Percentiles rank a stretch among this genome's conserved stretches.
Conservation (phyloP, 169 alveolate genomes). For the Fabrea salina region DNA sequence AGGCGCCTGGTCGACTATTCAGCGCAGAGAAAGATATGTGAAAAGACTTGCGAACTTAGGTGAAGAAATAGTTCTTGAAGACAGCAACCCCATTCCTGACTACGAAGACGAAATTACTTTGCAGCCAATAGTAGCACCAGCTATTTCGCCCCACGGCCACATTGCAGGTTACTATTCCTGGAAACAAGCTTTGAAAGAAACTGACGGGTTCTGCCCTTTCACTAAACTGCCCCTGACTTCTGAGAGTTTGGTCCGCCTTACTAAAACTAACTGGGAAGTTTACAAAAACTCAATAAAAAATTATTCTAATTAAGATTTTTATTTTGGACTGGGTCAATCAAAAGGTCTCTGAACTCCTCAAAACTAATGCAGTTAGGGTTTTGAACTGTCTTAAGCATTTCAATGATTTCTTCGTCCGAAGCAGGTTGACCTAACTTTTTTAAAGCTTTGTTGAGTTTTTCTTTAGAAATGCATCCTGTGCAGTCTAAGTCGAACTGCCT, state of each 20-base stretch:
- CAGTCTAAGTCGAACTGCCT: not conserved
- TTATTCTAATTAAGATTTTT: too few species aligned
- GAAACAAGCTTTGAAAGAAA: constrained; percentile 1
- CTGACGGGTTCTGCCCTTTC: constrained; percentile 17
- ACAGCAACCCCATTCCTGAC: constrained; percentile 22
- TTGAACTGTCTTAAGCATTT: too few species aligned
- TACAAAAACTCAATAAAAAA: too few species aligned
- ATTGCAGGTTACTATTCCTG: constrained; percentile 31
- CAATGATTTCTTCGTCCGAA: not conserved
- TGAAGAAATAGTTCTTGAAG: not conserved
- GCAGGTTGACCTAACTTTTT: not conserved
- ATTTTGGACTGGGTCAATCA: too few species aligned
- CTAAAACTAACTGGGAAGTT: not conserved
- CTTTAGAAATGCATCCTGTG: not conserved
- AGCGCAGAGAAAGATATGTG: not conserved
- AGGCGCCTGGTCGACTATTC: constrained; percentile 25
- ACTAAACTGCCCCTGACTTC: constrained; percentile 27
- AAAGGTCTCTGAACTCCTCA: too few species aligned
- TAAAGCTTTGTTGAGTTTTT: constrained; percentile 16
- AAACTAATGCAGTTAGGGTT: too few species aligned
- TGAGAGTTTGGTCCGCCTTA: constrained; percentile 10
- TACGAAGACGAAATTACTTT: constrained; percentile 8
- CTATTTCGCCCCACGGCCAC: constrained; percentile 26
- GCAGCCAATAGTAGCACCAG: constrained; percentile 28
- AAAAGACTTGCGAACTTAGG: constrained; percentile 1